phyloP scores from a whole-genome alignment of 1,284 basidiomycete species.

The Heterobasidion occidentale region DNA sequence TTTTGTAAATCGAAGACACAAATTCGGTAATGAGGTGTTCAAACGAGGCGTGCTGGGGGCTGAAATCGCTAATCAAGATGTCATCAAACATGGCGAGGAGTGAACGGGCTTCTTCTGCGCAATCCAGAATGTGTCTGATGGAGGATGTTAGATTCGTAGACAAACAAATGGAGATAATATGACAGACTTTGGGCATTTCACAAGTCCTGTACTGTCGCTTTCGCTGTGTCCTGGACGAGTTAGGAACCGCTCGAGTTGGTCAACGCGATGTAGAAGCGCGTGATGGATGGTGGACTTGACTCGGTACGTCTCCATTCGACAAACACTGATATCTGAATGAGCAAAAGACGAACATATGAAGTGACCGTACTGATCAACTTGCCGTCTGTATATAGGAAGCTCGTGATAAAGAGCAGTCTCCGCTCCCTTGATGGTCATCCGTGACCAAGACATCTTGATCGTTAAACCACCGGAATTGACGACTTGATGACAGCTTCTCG shows the following conservation, averaged over 20 bases:
- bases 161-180: not conserved
- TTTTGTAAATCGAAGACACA: slow-evolving; percentile 9
- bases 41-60: slow-evolving; percentile 24
- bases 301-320: slow-evolving; percentile 66
- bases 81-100: slow-evolving; percentile 48
- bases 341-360: slow-evolving; percentile 5
- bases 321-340: slow-evolving; percentile 40
- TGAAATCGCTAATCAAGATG: slow-evolving; percentile 50
- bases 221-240: not conserved
- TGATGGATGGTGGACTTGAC: slow-evolving; percentile 58
- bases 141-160: not conserved
- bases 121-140: slow-evolving; percentile 2
- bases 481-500: slow-evolving; percentile 60
- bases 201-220: too few species aligned
- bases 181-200: not conserved
- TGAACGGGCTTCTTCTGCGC: slow-evolving; percentile 14
- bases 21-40: slow-evolving; percentile 14
- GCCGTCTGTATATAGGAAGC: slow-evolving; percentile 71
- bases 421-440: slow-evolving; percentile 62
- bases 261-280: slow-evolving; percentile 34
- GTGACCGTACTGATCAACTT: slow-evolving; percentile 5
- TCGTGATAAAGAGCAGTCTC: slow-evolving; percentile 55
- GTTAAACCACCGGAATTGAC: slow-evolving; percentile 70
- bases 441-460: slow-evolving; percentile 74
- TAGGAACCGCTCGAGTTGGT: slow-evolving; percentile 16